These are phyloP conservation scores for Geotrichum restrictum DNA, from an alignment of 1,139 yeast species.

Conservation along the genomic window DNA sequence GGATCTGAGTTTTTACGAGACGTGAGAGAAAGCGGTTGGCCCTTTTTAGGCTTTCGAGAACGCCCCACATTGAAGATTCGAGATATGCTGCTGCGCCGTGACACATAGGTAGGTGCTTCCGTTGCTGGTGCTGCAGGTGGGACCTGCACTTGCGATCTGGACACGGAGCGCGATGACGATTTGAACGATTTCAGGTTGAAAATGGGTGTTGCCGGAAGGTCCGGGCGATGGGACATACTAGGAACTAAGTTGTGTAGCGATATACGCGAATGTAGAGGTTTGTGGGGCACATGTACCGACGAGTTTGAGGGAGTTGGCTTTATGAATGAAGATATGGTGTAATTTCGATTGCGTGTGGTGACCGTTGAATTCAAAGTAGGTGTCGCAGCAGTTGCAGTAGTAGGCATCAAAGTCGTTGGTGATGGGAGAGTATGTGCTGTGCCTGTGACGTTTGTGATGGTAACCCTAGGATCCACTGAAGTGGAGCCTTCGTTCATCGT, in stretches of 20 bases:
- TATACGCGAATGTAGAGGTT: neutral
- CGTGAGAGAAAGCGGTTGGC: neutral
- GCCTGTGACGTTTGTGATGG: too few relatives aligned
- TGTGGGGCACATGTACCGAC: neutral
- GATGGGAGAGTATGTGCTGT: neutral
- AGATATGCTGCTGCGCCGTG: conserved; percentile 12
- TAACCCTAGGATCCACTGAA: too few relatives aligned
- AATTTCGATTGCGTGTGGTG: conserved; percentile 1
- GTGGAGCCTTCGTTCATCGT: too few relatives aligned
- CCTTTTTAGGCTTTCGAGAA: conserved; percentile 2
- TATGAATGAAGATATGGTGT: conserved; percentile 3
- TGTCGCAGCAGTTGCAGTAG: neutral
- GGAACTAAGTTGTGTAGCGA: neutral
- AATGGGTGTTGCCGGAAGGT: neutral
- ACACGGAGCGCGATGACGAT: neutral
- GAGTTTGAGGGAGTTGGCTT: neutral
- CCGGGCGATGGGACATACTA: neutral
- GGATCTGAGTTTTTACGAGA: conserved; percentile 8
- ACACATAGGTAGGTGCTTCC: neutral
- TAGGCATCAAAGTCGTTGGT: conserved; percentile 1
- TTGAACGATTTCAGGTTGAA: neutral
- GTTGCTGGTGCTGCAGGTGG: neutral
- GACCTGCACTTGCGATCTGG: neutral
- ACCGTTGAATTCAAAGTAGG: neutral
- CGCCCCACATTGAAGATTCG: conserved; percentile 12